Evolutionary conservation across 257 asterid genomes (phyloP), one percentile per base, ranked within the genome.

Genomic region (Avicennia marina): DNA sequence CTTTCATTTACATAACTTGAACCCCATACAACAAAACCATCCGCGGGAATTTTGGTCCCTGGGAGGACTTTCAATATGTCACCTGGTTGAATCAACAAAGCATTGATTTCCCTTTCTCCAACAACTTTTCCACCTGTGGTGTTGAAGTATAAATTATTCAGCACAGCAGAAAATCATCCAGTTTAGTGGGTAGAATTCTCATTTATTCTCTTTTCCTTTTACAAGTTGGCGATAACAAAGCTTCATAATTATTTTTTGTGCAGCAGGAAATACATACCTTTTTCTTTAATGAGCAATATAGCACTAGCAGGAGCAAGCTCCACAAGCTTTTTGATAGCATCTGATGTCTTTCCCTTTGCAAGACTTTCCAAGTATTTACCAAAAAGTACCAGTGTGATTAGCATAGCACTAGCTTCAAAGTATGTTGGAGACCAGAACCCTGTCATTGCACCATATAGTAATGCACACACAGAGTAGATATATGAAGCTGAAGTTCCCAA

Each of bases 371-470:
- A 79, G 71, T 86, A 93, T 70, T 93, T 93, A 13, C 99, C 99
- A 46, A 93, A 52, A 56, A 93, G 95, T 56, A 93, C 97, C 60
- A 93, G 89, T 43, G 99, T 93, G 44, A 93, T 93, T 52, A 93
- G 77, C 99, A 93, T 93, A 22, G 99, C 95, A 82, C 99, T 93
- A 38, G 99, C 82, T 69, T 93, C 99, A 72, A 93, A 93, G 76
- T 93, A 93, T 7, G 95, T 86, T 4, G 95, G 96, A 55, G 96
- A 84, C 87, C 85, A 78, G 65, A 89, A 89, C 65, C 99, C 99
- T 50, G 95, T 80, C 61, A 86, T 58, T 20, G 99, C 96, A 48
- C 97, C 97, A 72, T 93, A 89, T 41, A 93, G 77, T 56, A 93
- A 74, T 52, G 90, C 97, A 60, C 81, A 79, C 24, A 93, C 96